Base-by-base conservation (phyloP, 2,329 filamentous ascomycete genomes). In the Cladosporium sp. region DNA sequence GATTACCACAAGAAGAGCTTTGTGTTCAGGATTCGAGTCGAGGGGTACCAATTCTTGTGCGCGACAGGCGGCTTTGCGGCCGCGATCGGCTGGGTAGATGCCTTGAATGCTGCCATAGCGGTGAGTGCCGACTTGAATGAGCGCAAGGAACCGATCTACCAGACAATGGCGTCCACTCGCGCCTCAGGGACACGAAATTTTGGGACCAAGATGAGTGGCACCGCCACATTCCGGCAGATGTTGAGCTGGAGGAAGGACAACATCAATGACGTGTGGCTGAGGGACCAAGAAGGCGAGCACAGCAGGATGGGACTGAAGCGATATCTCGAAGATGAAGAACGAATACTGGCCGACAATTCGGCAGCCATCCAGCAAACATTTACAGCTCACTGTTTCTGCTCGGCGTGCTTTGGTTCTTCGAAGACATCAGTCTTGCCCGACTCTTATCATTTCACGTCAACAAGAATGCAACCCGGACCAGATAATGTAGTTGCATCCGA, bases 11-110 rank as follows among this genome's bases (percentile, higher is more conserved):
- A 36, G 28, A 39, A 54, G 22, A 42, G 52, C 19, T 39, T 50
- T 54, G 58, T 58, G 20, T 43, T 60, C 36, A 55, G 58, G 39
- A 37, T 60, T n/a, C 58, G 58, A 36, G 52, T 47, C 38, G 58
- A 60, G 22, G 58, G 58, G 30, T 28, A 50, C 17, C 58, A 60
- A 37, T 57, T 60, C 39, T 51, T 60, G 12, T 51, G 57, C 19
- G 58, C 58, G n/a, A 45, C 58, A 30, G 54, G 52, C 34, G n/a
- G 34, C 43, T 28, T 42, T 17, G 22, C 45, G 9, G 49, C 20
- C 17, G 43, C 39, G n/a, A 36, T 57, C n/a, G 36, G 56, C 42
- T 60, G 58, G 58, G 45, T 60, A 28, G 47, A 60, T 28, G 37
- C 47, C 34, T 54, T 60, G 34, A 49, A 60, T 37, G 51, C 51